Conservation (phyloP, 2,329 filamentous ascomycete species). For the Fusarium longipes region DNA sequence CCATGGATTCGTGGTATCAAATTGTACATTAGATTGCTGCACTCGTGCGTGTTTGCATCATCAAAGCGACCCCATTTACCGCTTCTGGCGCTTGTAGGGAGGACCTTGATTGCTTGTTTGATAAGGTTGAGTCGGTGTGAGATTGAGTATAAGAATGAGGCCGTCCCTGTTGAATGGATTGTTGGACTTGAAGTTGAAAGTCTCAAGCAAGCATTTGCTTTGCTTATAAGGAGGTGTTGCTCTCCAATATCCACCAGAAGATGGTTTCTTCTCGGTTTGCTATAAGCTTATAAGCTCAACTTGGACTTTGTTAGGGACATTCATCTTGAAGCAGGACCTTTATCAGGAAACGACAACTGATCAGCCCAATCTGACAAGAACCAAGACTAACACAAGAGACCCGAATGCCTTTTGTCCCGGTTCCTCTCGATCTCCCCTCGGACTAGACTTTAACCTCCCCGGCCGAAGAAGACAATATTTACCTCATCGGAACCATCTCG, state of each 20-base stretch:
- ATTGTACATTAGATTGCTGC: conserved; percentile 4
- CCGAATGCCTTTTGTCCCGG: conserved; percentile 8
- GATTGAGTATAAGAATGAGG: conserved; percentile 36
- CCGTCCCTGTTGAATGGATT: not conserved
- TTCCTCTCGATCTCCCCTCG: not conserved
- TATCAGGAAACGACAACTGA: not conserved
- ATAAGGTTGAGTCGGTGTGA: conserved; percentile 20
- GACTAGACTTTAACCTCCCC: not conserved
- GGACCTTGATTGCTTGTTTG: conserved; percentile 1
- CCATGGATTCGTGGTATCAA: not conserved
- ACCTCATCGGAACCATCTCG: conserved; percentile 22
- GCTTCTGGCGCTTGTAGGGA: conserved; percentile 4
- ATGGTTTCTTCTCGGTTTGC: not conserved
- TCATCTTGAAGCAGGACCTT: not conserved
- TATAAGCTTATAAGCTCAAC: conserved; percentile 1
- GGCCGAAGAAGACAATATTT: conserved; percentile 24
- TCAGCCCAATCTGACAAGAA: not conserved
- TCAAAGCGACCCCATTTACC: not conserved
- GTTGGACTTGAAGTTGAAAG: not conserved
- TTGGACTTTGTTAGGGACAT: not conserved
- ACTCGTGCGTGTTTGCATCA: conserved; percentile 24
- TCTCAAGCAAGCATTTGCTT: not conserved
- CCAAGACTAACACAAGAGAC: not conserved
- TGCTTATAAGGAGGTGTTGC: not conserved
- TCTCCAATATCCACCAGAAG: not conserved